Evolutionary conservation across 2,329 filamentous ascomycete species (phyloP).

Genomic region (Arthrobotrys pseudoclavata): DNA sequence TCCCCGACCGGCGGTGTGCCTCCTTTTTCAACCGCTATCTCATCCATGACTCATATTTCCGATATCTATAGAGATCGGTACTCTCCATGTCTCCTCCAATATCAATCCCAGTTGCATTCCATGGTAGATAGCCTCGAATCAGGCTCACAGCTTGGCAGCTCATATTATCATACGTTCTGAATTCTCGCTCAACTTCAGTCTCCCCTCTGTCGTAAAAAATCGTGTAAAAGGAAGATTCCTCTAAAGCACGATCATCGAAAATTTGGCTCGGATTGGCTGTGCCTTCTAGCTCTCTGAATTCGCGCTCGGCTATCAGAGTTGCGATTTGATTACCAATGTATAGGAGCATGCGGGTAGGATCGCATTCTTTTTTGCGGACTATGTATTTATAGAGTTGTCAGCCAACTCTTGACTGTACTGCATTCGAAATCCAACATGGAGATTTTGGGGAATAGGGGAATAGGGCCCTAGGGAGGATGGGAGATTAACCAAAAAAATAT

Average conservation of each 20-base stretch:
- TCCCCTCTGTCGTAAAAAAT: slow-evolving; percentile 26
- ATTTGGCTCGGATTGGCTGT: slow-evolving; percentile 9
- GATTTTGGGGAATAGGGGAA: no score
- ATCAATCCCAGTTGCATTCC: slow-evolving; percentile 38
- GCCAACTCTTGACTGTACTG: no score
- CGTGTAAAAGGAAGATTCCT: slow-evolving; percentile 37
- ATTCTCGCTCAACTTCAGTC: slow-evolving; percentile 30
- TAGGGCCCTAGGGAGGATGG: no score
- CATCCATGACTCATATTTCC: slow-evolving; percentile 30
- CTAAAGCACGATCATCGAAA: slow-evolving; percentile 42
- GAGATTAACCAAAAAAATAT: no score
- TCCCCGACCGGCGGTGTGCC: slow-evolving; percentile 26
- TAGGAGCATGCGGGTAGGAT: slow-evolving; percentile 14
- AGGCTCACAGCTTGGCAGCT: slow-evolving; percentile 43
- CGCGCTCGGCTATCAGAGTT: slow-evolving; percentile 21
- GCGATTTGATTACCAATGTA: slow-evolving; percentile 51
- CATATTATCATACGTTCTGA: slow-evolving; percentile 29
- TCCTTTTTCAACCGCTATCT: slow-evolving; percentile 6
- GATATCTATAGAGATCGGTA: slow-evolving; percentile 24
- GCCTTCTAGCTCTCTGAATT: slow-evolving; percentile 29
- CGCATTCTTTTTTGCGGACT: slow-evolving; percentile 45
- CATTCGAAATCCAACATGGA: no score
- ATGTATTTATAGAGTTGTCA: background rate
- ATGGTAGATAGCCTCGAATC: slow-evolving; percentile 33
- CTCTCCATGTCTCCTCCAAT: slow-evolving; percentile 29